These are phyloP conservation scores for Penicillium sp. DNA, from an alignment of 2,329 filamentous ascomycete genomes.

Conservation along the genomic window DNA sequence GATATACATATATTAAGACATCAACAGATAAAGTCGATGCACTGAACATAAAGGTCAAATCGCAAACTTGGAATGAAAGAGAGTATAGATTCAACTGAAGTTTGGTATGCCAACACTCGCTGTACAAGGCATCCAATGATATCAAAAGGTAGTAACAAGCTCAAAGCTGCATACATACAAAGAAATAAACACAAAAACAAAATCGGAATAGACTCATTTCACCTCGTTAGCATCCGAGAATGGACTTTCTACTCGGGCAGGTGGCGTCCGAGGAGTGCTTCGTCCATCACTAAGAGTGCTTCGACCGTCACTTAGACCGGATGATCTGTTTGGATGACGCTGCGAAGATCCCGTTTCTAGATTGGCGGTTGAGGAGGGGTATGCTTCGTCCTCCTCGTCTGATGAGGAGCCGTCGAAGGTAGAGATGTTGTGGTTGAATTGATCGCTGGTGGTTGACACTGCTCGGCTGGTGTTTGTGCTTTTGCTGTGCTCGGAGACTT, in stretches of 20 bases:
- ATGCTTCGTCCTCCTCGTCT: slow-evolving; percentile 30
- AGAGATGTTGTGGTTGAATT: slow-evolving; percentile 27
- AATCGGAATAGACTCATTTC: slow-evolving; percentile 27
- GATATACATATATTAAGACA: too few species aligned
- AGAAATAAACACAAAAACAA: slow-evolving; percentile 19
- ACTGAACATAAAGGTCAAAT: background rate
- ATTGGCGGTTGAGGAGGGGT: slow-evolving; percentile 11
- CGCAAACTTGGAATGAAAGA: background rate
- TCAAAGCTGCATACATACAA: slow-evolving; percentile 28
- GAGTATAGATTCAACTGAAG: slow-evolving; percentile 15
- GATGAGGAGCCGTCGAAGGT: slow-evolving; percentile 38
- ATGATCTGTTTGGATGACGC: slow-evolving; percentile 12
- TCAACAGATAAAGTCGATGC: background rate
- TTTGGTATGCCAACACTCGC: slow-evolving; percentile 21
- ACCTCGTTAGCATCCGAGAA: slow-evolving; percentile 50
- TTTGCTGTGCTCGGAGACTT: slow-evolving; percentile 12
- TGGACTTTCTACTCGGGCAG: slow-evolving; percentile 40
- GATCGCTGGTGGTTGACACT: slow-evolving; percentile 19
- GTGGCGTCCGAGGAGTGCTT: slow-evolving; percentile 34
- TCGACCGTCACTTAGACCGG: slow-evolving; percentile 16
- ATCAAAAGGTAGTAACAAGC: slow-evolving; percentile 18
- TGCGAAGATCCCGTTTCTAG: slow-evolving; percentile 1
- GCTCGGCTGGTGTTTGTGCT: slow-evolving; percentile 16
- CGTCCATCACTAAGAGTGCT: slow-evolving; percentile 25
- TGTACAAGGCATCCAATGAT: slow-evolving; percentile 20